These are phyloP conservation scores for Naganishia sp. DNA, from an alignment of 1,284 basidiomycete species.

Conservation along the genomic window DNA sequence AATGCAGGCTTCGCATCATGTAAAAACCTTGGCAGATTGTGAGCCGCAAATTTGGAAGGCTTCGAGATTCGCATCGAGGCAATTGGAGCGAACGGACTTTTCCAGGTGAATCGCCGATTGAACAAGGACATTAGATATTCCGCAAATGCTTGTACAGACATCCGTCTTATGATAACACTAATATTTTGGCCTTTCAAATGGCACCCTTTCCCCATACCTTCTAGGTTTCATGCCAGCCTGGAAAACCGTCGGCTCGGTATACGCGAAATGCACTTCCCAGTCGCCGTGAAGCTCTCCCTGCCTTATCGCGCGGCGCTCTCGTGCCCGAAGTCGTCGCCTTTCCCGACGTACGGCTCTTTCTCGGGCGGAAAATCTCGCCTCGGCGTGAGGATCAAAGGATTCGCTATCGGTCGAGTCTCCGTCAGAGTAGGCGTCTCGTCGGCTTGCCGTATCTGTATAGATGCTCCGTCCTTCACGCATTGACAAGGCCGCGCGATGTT, in stretches of 20 bases:
- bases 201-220: slow-evolving; percentile 29
- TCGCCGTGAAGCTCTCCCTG: slow-evolving; percentile 1
- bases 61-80: too few relatives aligned
- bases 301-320: slow-evolving; percentile 22
- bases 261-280: slow-evolving; percentile 33
- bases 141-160: too few relatives aligned
- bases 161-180: neutral
- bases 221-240: slow-evolving; percentile 23
- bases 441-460: slow-evolving; percentile 10
- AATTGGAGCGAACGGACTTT: too few relatives aligned
- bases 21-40: too few relatives aligned
- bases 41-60: too few relatives aligned
- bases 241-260: slow-evolving; percentile 31
- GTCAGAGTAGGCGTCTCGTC: slow-evolving; percentile 9
- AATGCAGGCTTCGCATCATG: too few relatives aligned
- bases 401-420: neutral
- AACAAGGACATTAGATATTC: too few relatives aligned
- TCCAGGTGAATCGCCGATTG: too few relatives aligned
- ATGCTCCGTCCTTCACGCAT: slow-evolving; percentile 25
- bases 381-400: slow-evolving; percentile 19
- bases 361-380: slow-evolving; percentile 26
- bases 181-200: slow-evolving; percentile 23
- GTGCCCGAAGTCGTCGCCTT: slow-evolving; percentile 15
- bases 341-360: slow-evolving; percentile 23
- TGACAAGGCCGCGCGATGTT: slow-evolving; percentile 14